phyloP scores from a whole-genome alignment of 2,329 filamentous ascomycete species.

The Parascedosporium putredinis region DNA sequence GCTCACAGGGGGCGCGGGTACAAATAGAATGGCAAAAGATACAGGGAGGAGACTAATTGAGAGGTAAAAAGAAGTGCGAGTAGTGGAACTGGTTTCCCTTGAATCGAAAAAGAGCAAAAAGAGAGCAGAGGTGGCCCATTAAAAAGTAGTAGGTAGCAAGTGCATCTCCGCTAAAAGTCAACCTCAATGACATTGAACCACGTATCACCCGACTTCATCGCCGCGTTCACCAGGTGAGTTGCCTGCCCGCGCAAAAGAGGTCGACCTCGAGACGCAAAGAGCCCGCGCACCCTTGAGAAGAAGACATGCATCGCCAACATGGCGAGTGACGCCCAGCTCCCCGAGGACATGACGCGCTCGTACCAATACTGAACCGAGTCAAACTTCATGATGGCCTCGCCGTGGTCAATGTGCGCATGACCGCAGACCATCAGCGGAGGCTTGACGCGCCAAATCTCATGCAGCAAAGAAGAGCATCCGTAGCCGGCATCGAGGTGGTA shows the following conservation, averaged over 20 bases:
- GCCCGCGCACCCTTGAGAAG: background rate
- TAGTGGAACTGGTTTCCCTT: too few species aligned
- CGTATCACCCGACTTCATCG: constrained; percentile 3
- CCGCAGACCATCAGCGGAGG: constrained; percentile 75
- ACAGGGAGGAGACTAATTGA: too few species aligned
- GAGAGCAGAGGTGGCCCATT: background rate
- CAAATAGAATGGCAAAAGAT: too few species aligned
- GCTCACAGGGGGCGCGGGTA: too few species aligned
- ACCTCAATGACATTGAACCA: constrained; percentile 5
- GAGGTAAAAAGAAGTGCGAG: too few species aligned
- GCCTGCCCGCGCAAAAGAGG: background rate
- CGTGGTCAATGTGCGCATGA: constrained; percentile 53
- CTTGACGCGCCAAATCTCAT: constrained; percentile 65
- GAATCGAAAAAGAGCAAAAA: background rate
- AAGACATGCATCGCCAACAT: background rate
- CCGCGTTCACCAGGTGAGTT: constrained; percentile 3
- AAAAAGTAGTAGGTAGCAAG: too few species aligned
- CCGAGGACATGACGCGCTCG: background rate
- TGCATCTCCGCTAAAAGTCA: constrained; percentile 5
- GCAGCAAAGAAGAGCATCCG: constrained; percentile 60
- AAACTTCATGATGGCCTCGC: constrained; percentile 1
- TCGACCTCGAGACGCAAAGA: background rate
- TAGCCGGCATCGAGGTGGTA: constrained; percentile 29
- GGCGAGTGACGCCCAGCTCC: background rate
- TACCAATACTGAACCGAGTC: constrained; percentile 5